Base-by-base conservation (phyloP, 2,329 filamentous ascomycete species). In the Calonectria pauciramosa region DNA sequence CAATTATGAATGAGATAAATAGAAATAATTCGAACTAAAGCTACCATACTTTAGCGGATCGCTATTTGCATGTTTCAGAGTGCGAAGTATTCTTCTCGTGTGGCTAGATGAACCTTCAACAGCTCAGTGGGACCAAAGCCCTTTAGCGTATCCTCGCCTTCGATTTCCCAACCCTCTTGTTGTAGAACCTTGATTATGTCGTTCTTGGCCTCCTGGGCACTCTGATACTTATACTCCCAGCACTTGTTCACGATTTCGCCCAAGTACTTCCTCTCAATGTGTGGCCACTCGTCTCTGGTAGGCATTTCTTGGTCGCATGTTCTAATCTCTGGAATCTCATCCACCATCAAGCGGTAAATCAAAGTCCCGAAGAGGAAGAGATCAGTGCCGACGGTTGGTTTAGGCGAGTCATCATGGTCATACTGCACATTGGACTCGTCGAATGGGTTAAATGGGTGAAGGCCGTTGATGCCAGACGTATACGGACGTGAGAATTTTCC, bases 111-210 rank as follows among this genome's bases (percentile, higher is more conserved):
- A 14, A n/a, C 32, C 4, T 28, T 54, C 16, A 73, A 70, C 16
- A 70, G 13, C 7, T 18, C 36, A 26, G 34, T 10, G 18, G 68
- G 26, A 26, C 68, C 54, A 56, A 74, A 68, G 4, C 47, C 60
- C 34, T 68, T 49, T 8, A 74, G 54, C 7, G 6, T 54, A 41
- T 74, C 68, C 2, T 52, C 68, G 18, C 66, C 51, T 23, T 74
- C 63, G 20, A 74, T 23, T 10, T 68, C 54, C 63, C 68, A 70
- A 7, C 52, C 67, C 30, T 74, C 20, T 4, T 18, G 9, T 8
- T 20, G 10, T n/a, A 74, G 7, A 6, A 64, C 18, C 13, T 34
- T 16, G n/a, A 41, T 9, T 16, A 71, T 28, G 11, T 64, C 71
- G 52, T 36, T 23, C 34, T 38, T 71, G 7, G 68, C 9, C n/a